Evolutionary conservation across 2,329 filamentous ascomycete genomes (phyloP), one percentile per base, ranked within the genome.

Genomic region (Trichophyton verrucosum): DNA sequence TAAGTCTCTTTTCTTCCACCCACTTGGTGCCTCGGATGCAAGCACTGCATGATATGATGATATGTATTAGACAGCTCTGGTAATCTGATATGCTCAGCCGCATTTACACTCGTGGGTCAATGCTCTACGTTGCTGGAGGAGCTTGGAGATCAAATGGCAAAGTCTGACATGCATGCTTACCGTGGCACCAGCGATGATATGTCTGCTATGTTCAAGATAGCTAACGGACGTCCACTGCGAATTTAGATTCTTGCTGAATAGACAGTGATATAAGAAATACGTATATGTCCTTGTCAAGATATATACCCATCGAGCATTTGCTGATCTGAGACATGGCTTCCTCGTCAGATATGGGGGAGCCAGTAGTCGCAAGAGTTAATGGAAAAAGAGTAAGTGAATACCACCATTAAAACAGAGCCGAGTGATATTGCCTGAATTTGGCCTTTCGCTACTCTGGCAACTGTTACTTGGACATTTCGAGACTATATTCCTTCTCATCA

Each of bases 11-110:
- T 36, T 36, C 24, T 17, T 57, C 27, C 20, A 40, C 20, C 33
- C 22, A 5, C n/a, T 17, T 24, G n/a, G 15, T 22, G 20, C 3
- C 51, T 42, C 46, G 17, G 24, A 24, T 8, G 22, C 9, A 13
- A 40, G 30, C 9, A 20, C 30, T 3, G 20, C 38, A 24, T 57
- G 46, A 24, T 47, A 73, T 75, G 74, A 76, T 67, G 74, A 75
- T 67, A 72, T 64, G 62, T 42, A 57, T 42, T 64, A 68, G 62
- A 61, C 59, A 67, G 72, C 72, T 75, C 74, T 76, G 74, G 74
- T 76, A 76, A 76, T 71, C 73, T 72, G 71, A 76, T 67, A 65
- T 66, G 68, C 73, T 74, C 72, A 76, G 72, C 74, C 73, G 74
- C 73, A 65, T 61, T 55, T 66, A 65, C 65, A 63, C 61, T 64